These are phyloP conservation scores for Sequoia sempervirens DNA, from an alignment of 75 land plant genomes.

Conservation along the genomic window DNA sequence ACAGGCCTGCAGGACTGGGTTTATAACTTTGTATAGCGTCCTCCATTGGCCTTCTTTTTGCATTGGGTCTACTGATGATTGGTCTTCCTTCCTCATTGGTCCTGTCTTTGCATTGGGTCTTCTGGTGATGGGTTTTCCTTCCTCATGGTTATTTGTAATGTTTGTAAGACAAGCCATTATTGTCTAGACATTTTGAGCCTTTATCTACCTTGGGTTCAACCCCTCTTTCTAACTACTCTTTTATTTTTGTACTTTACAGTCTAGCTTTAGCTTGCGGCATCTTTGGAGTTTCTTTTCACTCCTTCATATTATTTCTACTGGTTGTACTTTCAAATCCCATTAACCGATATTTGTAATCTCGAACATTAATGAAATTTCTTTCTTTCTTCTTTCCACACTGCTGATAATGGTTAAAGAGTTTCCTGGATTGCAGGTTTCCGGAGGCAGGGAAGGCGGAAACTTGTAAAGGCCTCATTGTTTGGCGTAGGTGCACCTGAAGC, in stretches of 20 bases:
- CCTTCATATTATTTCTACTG: not conserved
- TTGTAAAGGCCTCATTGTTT: constrained; percentile 73
- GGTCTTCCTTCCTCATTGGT: not conserved
- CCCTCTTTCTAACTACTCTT: not conserved
- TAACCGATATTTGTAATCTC: too few relatives aligned
- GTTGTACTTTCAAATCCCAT: not conserved
- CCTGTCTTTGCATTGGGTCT: too few relatives aligned
- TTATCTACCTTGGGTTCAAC: not conserved
- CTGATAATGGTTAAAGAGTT: too few relatives aligned
- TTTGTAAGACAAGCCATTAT: not conserved
- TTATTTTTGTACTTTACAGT: not conserved
- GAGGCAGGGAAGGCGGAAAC: constrained; percentile 15
- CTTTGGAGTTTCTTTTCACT: not conserved
- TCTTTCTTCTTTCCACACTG: too few relatives aligned
- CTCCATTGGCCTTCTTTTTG: not conserved
- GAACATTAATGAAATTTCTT: too few relatives aligned
- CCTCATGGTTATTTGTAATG: not conserved
- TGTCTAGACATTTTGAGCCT: not conserved
- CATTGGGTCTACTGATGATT: too few relatives aligned
- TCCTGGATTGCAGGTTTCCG: constrained; percentile 14
- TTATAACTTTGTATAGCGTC: not conserved
- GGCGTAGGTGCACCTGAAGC: constrained; percentile 99
- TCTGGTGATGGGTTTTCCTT: not conserved
- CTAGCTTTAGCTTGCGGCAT: not conserved
- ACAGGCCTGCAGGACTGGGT: not conserved